Base-by-base conservation (phyloP, 2,329 filamentous ascomycete species). In the Microcyclospora pomicola region DNA sequence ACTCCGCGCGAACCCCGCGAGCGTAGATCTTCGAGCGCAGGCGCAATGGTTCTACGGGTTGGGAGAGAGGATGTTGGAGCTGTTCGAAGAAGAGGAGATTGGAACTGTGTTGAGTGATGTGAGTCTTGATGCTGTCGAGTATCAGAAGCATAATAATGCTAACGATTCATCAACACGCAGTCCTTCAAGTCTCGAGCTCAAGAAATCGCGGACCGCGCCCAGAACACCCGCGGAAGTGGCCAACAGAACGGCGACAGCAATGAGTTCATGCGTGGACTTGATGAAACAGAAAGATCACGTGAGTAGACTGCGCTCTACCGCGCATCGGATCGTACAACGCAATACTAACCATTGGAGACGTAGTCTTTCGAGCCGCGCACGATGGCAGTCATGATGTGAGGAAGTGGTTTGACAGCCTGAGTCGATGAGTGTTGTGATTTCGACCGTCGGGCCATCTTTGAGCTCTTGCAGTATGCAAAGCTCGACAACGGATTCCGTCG, bases 81-180 rank as follows among this genome's bases (percentile, higher is more conserved):
- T 98, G 0, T 93, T 94, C 44, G 87, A 95, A 41, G 87, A 94
- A 59, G 77, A 95, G 39, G 82, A 85, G 39, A 73, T 82, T 57
- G 70, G 73, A 13, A 76, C 83, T 46, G 75, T 68, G 11, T 44
- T 69, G 35, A 63, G 54, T 32, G 63, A 68, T 36, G 64, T 66
- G 19, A 31, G 56, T 51, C 12, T 36, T 28, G 13, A 31, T 12
- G n/a, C n/a, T n/a, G n/a, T n/a, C n/a, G n/a, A n/a, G n/a, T n/a
- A n/a, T n/a, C n/a, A n/a, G n/a, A n/a, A n/a, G n/a, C 27, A 4
- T 24, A 10, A 6, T 7, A 35, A 12, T 16, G 28, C 37, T 43
- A 29, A 47, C 27, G 4, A 10, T 27, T 6, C n/a, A 5, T 46
- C n/a, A 35, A 19, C 9, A 6, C 9, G 9, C 33, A 80, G 65